Percentiles rank a stretch among this genome's conserved stretches.
These are phyloP conservation scores for Eimeria falciformis DNA, from an alignment of 169 alveolate species.

Conservation along the genomic window DNA sequence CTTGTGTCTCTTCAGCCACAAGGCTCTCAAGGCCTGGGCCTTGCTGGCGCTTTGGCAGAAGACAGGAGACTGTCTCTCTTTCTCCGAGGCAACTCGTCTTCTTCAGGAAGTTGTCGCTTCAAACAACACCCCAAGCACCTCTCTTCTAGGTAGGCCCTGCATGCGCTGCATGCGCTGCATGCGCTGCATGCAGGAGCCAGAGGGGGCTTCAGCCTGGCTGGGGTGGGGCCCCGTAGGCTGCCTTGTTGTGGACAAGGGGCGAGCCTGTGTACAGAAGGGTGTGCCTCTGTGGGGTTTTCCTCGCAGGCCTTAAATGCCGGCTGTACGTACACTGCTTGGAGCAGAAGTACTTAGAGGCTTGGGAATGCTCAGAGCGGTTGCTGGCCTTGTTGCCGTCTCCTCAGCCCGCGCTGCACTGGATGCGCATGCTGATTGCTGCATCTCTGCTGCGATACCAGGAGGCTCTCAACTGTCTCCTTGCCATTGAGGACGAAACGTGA, in stretches of 20 bases:
- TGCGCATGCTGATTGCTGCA: not conserved
- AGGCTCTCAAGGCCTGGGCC: constrained; percentile 11
- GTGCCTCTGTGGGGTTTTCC: not conserved
- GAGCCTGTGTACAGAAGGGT: not conserved
- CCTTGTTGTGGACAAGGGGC: too few relatives aligned
- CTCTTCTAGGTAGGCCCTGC: not conserved
- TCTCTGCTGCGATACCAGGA: not conserved
- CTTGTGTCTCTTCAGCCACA: not conserved
- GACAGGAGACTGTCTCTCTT: too few relatives aligned
- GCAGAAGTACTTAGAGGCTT: not conserved
- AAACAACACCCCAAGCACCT: not conserved
- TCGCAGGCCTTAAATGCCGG: not conserved
- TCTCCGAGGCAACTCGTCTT: constrained; percentile 5
- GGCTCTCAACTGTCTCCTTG: constrained; percentile 23
- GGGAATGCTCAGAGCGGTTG: not conserved
- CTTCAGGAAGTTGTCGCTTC: constrained; percentile 3
- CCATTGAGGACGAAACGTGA: constrained; percentile 26
- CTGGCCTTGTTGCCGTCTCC: not conserved
- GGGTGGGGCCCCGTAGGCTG: too few relatives aligned
- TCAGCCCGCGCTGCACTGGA: constrained; percentile 25
- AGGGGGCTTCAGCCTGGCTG: too few relatives aligned
- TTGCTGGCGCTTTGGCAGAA: constrained; percentile 7
- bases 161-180: not conserved
- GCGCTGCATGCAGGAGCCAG: not conserved
- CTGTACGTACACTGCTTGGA: not conserved